These are phyloP conservation scores for Escovopsis weberi DNA, from an alignment of 2,329 filamentous ascomycete genomes.

Conservation along the genomic window DNA sequence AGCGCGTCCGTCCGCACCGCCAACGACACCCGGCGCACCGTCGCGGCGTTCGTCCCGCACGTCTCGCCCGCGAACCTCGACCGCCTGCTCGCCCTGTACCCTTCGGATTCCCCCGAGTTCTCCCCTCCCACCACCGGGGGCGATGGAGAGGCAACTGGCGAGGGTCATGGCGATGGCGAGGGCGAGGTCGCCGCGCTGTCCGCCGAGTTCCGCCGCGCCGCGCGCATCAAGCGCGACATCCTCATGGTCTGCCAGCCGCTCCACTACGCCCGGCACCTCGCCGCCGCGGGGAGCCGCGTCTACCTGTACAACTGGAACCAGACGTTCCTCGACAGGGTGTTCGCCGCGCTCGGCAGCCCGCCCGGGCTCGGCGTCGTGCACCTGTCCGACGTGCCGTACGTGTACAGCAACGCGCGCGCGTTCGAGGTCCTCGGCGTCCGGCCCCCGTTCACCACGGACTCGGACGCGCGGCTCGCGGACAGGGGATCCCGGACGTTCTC, in stretches of 20 bases:
- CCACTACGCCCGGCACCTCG: constrained; percentile 25
- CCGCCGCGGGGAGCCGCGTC: constrained; percentile 22
- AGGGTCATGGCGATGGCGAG: too few species aligned
- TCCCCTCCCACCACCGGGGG: constrained; percentile 15
- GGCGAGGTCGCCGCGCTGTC: constrained; percentile 20
- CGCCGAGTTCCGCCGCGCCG: constrained; percentile 33
- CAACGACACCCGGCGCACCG: constrained; percentile 23
- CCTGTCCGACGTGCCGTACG: constrained; percentile 37
- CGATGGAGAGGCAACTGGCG: too few species aligned
- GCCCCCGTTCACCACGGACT: constrained; percentile 6
- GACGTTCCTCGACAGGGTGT: constrained; percentile 32
- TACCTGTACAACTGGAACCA: constrained; percentile 40
- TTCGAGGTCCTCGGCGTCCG: constrained; percentile 17
- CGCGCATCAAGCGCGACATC: constrained; percentile 36
- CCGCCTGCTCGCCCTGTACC: constrained; percentile 34
- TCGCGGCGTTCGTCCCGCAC: constrained; percentile 23
- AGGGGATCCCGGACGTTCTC: constrained; percentile 32
- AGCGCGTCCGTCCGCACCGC: constrained; percentile 22
- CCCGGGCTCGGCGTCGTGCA: constrained; percentile 32
- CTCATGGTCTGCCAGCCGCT: constrained; percentile 34
- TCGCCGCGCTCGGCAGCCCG: constrained; percentile 18
- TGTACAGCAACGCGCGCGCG: constrained; percentile 32
- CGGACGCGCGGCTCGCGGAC: constrained; percentile 25
- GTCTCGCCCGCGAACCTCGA: constrained; percentile 21
- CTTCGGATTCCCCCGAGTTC: constrained; percentile 28